Percentiles rank a stretch among this genome's conserved stretches.
Evolutionary conservation across 805 yeast genomes (phyloP).

Genomic region (Ogataea philodendri): DNA sequence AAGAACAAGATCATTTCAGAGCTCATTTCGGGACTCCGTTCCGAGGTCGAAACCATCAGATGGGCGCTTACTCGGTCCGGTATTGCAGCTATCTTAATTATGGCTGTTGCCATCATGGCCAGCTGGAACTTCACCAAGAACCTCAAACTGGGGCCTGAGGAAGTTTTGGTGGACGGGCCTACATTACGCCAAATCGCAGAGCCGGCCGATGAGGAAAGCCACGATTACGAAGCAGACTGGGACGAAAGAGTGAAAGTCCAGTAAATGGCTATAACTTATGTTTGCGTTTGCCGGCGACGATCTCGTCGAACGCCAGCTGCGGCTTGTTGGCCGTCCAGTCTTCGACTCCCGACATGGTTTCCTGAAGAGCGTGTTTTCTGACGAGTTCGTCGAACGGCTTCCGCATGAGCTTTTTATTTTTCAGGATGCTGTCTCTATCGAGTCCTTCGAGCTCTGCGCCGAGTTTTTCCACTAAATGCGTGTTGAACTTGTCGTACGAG

Average conservation of each 20-base stretch:
- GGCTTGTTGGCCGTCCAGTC: slow-evolving; percentile 76
- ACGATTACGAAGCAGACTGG: slow-evolving; percentile 55
- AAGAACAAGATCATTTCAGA: slow-evolving; percentile 82
- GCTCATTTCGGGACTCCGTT: slow-evolving; percentile 74
- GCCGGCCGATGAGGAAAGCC: slow-evolving; percentile 51
- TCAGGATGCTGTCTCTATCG: slow-evolving; percentile 43
- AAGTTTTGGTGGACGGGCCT: slow-evolving; percentile 17
- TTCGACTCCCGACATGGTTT: slow-evolving; percentile 64
- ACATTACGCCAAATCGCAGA: slow-evolving; percentile 42
- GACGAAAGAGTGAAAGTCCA: slow-evolving; percentile 36
- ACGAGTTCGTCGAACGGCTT: slow-evolving; percentile 33
- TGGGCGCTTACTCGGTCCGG: slow-evolving; percentile 95
- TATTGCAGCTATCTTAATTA: slow-evolving; percentile 64
- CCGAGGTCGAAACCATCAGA: slow-evolving; percentile 83
- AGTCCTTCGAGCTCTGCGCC: slow-evolving; percentile 39
- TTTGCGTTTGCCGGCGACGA: slow-evolving; percentile 52
- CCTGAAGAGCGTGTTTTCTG: slow-evolving; percentile 57
- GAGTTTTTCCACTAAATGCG: slow-evolving; percentile 37
- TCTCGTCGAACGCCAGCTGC: slow-evolving; percentile 57
- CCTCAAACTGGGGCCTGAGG: slow-evolving; percentile 19
- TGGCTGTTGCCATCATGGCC: slow-evolving; percentile 61
- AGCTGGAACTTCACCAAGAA: slow-evolving; percentile 44
- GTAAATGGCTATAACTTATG: slow-evolving; percentile 52
- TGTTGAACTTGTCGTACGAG: slow-evolving; percentile 42
- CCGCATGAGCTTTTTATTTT: slow-evolving; percentile 45